Evolutionary conservation across 805 yeast species (phyloP).

Genomic region (Wickerhamiella occidentalis): DNA sequence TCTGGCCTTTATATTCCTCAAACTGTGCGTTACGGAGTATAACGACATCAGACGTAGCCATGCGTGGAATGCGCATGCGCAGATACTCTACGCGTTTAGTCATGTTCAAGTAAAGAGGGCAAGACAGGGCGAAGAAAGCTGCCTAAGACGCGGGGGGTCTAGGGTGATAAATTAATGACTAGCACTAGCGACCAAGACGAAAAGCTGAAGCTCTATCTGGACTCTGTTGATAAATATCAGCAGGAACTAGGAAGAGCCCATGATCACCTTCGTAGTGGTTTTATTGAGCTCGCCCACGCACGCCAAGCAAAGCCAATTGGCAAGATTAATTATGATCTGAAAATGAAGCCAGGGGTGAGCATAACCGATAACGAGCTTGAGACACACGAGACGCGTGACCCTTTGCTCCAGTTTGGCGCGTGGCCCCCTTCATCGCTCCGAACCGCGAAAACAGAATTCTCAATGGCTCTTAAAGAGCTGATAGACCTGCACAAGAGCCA

Average conservation of each 20-base stretch:
- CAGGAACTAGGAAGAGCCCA: neutral
- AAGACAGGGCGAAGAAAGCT: too few relatives aligned
- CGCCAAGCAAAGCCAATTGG: neutral
- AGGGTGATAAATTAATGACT: neutral
- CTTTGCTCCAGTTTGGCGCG: slow-evolving; percentile 4
- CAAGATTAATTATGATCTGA: neutral
- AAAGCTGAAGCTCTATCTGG: slow-evolving; percentile 1
- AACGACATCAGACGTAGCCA: neutral
- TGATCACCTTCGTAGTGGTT: neutral
- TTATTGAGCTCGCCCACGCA: slow-evolving; percentile 5
- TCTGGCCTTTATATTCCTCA: neutral
- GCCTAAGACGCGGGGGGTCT: too few relatives aligned
- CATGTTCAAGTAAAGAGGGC: neutral
- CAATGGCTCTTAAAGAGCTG: neutral
- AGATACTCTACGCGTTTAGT: neutral
- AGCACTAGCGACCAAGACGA: neutral
- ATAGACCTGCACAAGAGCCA: neutral
- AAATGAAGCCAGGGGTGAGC: neutral
- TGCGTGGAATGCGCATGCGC: neutral
- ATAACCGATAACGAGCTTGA: neutral
- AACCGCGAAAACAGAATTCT: neutral
- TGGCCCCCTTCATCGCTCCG: slow-evolving; percentile 2
- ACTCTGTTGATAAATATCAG: slow-evolving; percentile 1
- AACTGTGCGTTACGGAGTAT: neutral
- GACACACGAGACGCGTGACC: neutral